Evolutionary conservation across 2,329 filamentous ascomycete species (phyloP), one percentile per base, ranked within the genome.

Genomic region (Aspergillus sp.): DNA sequence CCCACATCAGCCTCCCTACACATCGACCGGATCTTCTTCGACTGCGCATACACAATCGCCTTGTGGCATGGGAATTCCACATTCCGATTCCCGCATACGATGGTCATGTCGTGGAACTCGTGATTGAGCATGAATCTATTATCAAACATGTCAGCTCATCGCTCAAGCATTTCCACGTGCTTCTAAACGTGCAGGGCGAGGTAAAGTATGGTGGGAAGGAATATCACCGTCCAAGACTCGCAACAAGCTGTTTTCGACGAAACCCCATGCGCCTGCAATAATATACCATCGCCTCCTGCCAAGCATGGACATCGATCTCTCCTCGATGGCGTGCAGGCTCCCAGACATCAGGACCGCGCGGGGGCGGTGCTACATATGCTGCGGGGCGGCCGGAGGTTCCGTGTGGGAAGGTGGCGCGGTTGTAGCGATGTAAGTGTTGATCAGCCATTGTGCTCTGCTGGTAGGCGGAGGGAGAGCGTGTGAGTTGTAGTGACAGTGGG

Each of bases 21-120:
- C 13, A 7, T 7, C 23, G n/a, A 30, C 23, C 45, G 48, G 30
- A 59, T 49, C 3, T 23, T 48, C n/a, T 9, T 8, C 5, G 57
- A 59, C n/a, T 59, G 57, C 17, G 51, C 51, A n/a, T 51, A 59
- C 11, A 59, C 51, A 25, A 59, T 54, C 17, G 45, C 51, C 43
- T 54, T 59, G n/a, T 59, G 50, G 31, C 57, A 59, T 15, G 2
- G 50, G n/a, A 59, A 59, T 11, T n/a, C 25, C 23, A 41, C n/a
- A 3, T 22, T 19, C 19, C n/a, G 34, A 3, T 15, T 19, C 19
- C 23, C 43, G 31, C 57, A 59, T n/a, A 15, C 11, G 23, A 59
- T n/a, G n/a, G 38, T 31, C 45, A 59, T 22, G 45, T 59, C 57
- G 8, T 7, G n/a, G 43, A 59, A 43, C 4, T 48, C 50, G 41